Base-by-base conservation (phyloP, 2,329 filamentous ascomycete genomes). In the Byssothecium circinans region DNA sequence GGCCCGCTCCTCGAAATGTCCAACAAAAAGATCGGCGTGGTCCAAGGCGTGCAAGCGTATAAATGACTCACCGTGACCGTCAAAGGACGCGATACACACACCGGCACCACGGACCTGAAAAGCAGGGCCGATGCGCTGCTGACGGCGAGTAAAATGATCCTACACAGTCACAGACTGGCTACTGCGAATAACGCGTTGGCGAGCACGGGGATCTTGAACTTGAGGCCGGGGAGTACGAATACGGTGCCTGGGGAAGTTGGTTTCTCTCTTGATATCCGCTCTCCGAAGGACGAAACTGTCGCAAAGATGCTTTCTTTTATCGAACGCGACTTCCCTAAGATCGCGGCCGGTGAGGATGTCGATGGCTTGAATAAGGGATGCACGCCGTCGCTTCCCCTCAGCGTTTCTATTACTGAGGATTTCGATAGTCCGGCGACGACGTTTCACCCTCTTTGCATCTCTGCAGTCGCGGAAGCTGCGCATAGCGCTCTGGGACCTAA, bases 41-140 rank as follows among this genome's bases (percentile, higher is more conserved):
- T 91, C 4, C 79, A 81, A 25, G 87, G 86, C 2, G 87, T 88
- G 1, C 87, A 91, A 64, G 85, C 85, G 4, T 90, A 88, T 67
- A 81, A 83, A 48, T 91, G 88, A 88, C 84, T 84, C 66, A 86
- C 81, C 0, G 68, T 91, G 30, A 81, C 80, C 5, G 78, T 91
- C 2, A 74, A 74, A 8, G 87, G 88, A 1, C 75, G 81, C 56
- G 87, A 89, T 56, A 82, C 82, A 4, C 88, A 91, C 62, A 89
- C 88, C 0, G 88, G 88, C 1, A 89, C 88, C 0, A 91, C 88
- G 0, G 83, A 84, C 23, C 82, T 89, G 39, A 72, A 76, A 27
- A 80, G 82, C 47, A 80, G 87, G 15, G 81, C 82, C 4, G 87
- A 91, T 64, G 83, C 87, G 1, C 73, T 90, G 39, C 80, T 88